Evolutionary conservation across 2,329 filamentous ascomycete species (phyloP).

Genomic region (Aureobasidium vineae): DNA sequence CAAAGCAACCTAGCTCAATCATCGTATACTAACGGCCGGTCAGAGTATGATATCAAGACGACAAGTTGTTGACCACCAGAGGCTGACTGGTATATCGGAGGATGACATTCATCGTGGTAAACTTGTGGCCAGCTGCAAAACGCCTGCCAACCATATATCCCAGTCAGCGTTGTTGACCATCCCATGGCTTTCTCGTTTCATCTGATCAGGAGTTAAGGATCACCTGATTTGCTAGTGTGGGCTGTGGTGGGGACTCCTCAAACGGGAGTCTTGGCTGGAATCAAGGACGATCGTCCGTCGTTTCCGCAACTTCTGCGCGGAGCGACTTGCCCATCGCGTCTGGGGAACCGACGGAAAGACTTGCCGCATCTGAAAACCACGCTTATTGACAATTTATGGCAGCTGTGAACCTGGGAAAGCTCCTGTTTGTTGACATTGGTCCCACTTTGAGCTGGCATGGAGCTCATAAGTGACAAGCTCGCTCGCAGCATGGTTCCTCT

Average conservation of each 20-base stretch:
- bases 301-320: neutral
- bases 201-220: too few species aligned
- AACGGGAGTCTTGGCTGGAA: neutral
- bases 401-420: neutral
- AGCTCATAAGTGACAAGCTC: neutral
- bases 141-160: neutral
- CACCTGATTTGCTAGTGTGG: too few species aligned
- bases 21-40: neutral
- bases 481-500: neutral
- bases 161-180: neutral
- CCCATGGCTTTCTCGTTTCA: too few species aligned
- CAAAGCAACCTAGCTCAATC: neutral
- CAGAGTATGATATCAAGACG: neutral
- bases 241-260: neutral
- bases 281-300: neutral
- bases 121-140: neutral
- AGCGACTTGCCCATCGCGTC: neutral
- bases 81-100: neutral
- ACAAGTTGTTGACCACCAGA: neutral
- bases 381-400: neutral
- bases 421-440: neutral
- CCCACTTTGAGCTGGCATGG: neutral
- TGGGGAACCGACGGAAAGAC: neutral
- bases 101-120: neutral
- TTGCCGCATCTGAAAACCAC: neutral